Evolutionary conservation across 1,284 basidiomycete genomes (phyloP).

Genomic region (Austroboletus novae-zelandiae): DNA sequence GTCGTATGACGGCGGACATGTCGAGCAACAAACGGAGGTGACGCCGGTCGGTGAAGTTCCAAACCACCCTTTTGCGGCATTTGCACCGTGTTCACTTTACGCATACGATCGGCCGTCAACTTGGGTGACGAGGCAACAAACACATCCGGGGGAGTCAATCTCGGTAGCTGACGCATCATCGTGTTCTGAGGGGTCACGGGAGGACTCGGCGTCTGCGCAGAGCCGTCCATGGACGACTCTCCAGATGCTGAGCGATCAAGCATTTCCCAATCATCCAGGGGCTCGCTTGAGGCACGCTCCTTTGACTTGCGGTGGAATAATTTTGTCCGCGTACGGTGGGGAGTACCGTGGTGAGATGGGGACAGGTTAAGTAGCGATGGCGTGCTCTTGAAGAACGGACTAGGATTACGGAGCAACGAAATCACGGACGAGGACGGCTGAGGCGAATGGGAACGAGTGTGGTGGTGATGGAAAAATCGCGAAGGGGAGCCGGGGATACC

Average conservation of each 20-base stretch:
- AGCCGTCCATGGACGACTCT: conserved; percentile 24
- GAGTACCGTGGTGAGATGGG: conserved; percentile 32
- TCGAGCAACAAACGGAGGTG: conserved; percentile 31
- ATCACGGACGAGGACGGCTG: conserved; percentile 35
- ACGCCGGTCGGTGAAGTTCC: conserved; percentile 25
- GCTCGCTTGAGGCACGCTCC: conserved; percentile 32
- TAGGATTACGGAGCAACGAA: conserved; percentile 34
- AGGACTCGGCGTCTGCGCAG: conserved; percentile 20
- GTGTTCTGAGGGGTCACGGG: conserved; percentile 21
- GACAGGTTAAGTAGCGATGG: conserved; percentile 30
- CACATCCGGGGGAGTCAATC: conserved; percentile 8
- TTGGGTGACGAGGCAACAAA: conserved; percentile 15
- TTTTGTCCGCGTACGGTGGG: conserved; percentile 30
- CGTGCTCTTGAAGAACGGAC: conserved; percentile 35
- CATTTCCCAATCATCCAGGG: conserved; percentile 33
- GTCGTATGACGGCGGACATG: conserved; percentile 34
- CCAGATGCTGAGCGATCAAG: conserved; percentile 27
- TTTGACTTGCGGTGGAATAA: conserved; percentile 35
- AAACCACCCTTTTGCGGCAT: conserved; percentile 16
- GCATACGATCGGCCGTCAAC: conserved; percentile 12
- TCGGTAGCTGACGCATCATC: conserved; percentile 12
- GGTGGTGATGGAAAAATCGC: conserved; percentile 29
- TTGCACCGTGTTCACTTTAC: conserved; percentile 28
- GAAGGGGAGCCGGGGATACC: conserved; percentile 32
- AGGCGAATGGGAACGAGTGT: conserved; percentile 29